phyloP scores from a whole-genome alignment of 225 moss, liverwort and hornwort species.

The Rhytidiadelphus loreus region DNA sequence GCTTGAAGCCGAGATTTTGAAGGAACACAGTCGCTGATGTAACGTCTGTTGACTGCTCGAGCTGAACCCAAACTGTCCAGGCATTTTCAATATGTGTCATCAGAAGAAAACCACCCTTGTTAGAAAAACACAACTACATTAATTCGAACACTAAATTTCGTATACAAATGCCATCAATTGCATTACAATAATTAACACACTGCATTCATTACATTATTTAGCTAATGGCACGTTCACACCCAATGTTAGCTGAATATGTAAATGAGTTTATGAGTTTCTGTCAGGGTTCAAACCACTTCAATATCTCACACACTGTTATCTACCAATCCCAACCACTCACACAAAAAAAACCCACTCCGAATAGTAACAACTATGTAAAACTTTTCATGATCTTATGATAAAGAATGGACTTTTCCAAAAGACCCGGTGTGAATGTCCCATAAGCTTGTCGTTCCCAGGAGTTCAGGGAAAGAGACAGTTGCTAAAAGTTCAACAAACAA shows the following conservation, averaged over 20 bases:
- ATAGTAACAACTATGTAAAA: not conserved
- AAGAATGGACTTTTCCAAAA: not conserved
- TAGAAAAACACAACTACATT: not conserved
- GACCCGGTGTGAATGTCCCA: not conserved
- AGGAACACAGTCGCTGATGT: constrained; percentile 81
- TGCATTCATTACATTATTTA: not conserved
- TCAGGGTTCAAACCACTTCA: not conserved
- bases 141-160: not conserved
- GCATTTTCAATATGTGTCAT: not conserved
- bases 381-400: not conserved
- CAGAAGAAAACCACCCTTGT: not conserved
- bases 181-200: not conserved
- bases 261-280: not conserved
- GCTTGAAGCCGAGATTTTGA: constrained; percentile 45
- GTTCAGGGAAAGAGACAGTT: not conserved
- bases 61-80: constrained; percentile 68
- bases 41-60: constrained; percentile 76
- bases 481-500: not conserved
- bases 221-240: not conserved
- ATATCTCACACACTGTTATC: not conserved
- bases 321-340: not conserved
- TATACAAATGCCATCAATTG: not conserved
- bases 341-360: not conserved
- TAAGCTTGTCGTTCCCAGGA: not conserved
- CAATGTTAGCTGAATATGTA: not conserved